Base-by-base conservation (phyloP, 1,139 yeast species). In the Candida tetrigidarum region DNA sequence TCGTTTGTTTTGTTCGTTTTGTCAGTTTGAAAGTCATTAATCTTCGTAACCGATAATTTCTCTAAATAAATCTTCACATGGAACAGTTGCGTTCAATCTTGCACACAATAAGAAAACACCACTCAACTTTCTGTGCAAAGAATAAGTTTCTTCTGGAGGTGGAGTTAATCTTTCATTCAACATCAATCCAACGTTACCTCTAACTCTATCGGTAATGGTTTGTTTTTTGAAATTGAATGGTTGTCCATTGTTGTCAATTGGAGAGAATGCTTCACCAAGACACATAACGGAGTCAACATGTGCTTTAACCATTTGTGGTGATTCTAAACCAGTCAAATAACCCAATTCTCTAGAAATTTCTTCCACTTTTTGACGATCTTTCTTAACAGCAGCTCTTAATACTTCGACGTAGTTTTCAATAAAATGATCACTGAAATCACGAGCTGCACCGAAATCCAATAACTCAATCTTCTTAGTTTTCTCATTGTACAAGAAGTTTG, bases 101-200 rank as follows among this genome's bases (percentile, higher is more conserved):
- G 98, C 88, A 69, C 99, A 93, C 46, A 93, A 74, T 53, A 93
- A 73, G 60, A 88, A 95, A 1, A 95, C 96, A 9, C 99, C 99
- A 62, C 96, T 87, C 60, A 93, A 82, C 60, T 95, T 93, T 58
- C 99, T 78, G 64, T 93, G 99, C 57, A 95, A 74, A 7, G 96
- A 88, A 63, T 93, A 93, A 0, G 99, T 93, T 64, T 93, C 99
- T 62, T 93, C 98, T 3, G 99, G 99, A 4, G 99, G 99, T 4
- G 99, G 98, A 4, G 97, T 82, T 50, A 93, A 74, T 55, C 99
- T 81, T 65, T 95, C 97, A 51, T 85, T 81, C 53, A 93, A 76
- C 99, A 93, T 92, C 42, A 91, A 71, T 3, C 91, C 83, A 55
- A 93, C 88, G 56, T 91, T 90, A 1, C 79, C 84, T 54, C 96